phyloP scores from a whole-genome alignment of 2,329 filamentous ascomycete species.

The Macrophomina pseudophaseolina region DNA sequence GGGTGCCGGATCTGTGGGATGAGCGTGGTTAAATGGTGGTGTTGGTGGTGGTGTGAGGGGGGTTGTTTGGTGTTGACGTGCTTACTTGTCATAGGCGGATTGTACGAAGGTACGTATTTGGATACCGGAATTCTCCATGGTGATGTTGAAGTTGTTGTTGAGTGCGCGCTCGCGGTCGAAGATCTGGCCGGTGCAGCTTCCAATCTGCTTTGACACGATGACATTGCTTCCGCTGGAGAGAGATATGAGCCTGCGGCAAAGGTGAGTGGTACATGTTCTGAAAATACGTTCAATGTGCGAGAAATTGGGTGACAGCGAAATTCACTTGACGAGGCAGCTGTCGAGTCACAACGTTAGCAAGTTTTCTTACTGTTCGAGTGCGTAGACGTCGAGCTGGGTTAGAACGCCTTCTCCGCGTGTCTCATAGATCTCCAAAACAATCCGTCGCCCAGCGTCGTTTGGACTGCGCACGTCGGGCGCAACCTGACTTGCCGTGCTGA shows the following conservation, averaged over 20 bases:
- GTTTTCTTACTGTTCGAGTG: slow-evolving; percentile 12
- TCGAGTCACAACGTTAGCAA: not conserved
- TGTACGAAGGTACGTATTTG: not conserved
- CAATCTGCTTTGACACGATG: not conserved
- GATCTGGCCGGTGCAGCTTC: not conserved
- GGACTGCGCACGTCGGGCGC: not conserved
- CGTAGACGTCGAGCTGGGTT: not conserved
- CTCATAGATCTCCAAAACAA: not conserved
- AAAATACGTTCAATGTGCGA: not conserved
- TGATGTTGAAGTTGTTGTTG: slow-evolving; percentile 6
- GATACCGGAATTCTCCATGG: not conserved
- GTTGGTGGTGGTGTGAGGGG: not conserved
- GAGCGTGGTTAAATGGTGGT: not conserved
- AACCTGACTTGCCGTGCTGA: not conserved
- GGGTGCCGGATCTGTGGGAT: not conserved
- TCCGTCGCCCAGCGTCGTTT: not conserved
- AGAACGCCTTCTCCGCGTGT: not conserved
- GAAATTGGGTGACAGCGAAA: too few relatives aligned
- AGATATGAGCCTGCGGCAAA: not conserved
- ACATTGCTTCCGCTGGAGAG: not conserved
- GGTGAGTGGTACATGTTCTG: not conserved
- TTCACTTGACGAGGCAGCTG: not conserved
- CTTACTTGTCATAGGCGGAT: not conserved
- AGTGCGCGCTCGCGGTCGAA: slow-evolving; percentile 13
- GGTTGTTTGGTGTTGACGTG: not conserved